Evolutionary conservation across 768 basidiomycete genomes (phyloP).

Genomic region (Gautieria morchelliformis): DNA sequence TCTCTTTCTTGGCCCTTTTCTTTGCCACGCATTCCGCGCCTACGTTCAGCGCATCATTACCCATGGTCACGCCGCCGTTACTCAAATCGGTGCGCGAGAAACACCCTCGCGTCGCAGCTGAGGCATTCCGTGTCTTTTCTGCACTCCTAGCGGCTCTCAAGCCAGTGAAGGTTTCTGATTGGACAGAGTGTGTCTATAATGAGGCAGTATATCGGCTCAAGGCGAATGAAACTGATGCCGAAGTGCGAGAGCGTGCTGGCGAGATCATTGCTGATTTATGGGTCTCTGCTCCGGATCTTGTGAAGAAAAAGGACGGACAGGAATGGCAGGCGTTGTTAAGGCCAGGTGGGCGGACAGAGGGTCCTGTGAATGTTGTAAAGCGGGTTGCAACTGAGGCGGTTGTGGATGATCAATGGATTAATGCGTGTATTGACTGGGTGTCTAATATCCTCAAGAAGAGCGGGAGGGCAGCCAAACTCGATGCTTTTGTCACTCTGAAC

Average conservation of each 20-base stretch:
- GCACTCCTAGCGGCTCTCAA: slow-evolving; percentile 68
- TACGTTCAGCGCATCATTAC: slow-evolving; percentile 51
- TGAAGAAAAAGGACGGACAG: slow-evolving; percentile 50
- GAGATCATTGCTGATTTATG: slow-evolving; percentile 80
- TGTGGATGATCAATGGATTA: slow-evolving; percentile 71
- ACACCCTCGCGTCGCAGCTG: slow-evolving; percentile 82
- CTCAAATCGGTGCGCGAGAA: slow-evolving; percentile 69
- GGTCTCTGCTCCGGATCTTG: slow-evolving; percentile 71
- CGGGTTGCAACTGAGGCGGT: slow-evolving; percentile 72
- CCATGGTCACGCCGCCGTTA: slow-evolving; percentile 62
- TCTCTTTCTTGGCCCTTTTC: slow-evolving; percentile 80
- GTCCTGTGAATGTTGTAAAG: slow-evolving; percentile 72
- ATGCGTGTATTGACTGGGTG: slow-evolving; percentile 69
- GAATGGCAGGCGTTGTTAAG: slow-evolving; percentile 80
- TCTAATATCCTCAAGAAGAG: slow-evolving; percentile 68
- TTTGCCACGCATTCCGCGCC: slow-evolving; percentile 64
- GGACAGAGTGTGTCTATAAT: slow-evolving; percentile 65
- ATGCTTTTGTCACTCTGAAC: slow-evolving; percentile 71
- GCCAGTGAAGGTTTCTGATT: slow-evolving; percentile 54
- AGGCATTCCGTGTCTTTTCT: slow-evolving; percentile 82
- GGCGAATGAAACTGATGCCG: slow-evolving; percentile 82
- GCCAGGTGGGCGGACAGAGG: slow-evolving; percentile 57
- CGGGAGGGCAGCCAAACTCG: slow-evolving; percentile 66
- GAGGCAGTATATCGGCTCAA: slow-evolving; percentile 62
- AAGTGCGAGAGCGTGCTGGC: slow-evolving; percentile 77